Evolutionary conservation across 306 rosid genomes (phyloP), one percentile per base, ranked within the genome.

Genomic region (Castanea sativa): DNA sequence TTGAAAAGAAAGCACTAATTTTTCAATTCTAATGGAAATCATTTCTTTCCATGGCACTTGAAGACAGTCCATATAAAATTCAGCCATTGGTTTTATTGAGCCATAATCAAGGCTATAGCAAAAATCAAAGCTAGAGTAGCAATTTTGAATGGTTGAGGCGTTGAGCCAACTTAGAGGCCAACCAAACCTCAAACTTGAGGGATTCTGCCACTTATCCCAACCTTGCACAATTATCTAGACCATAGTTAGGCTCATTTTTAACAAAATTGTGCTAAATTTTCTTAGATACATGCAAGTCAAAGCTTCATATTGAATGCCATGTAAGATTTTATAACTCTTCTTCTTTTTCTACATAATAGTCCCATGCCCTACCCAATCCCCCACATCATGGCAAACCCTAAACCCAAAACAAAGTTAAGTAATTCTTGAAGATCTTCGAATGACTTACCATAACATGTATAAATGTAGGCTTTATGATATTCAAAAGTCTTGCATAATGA

Each of bases 381-480:
- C 4, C 52, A 32, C 65, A 69, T 49, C 64, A 19, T 23, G 78
- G 58, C 45, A 57, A 72, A 76, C 76, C 70, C 76, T 78, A 74
- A 57, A 59, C 64, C 67, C 18, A 18, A 15, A 30, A 71, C 68
- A 61, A 72, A 4, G 5, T 19, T 43, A 79, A 15, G 35, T 72
- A 25, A 21, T 77, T 74, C 65, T 76, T 70, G 30, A 72, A 84
- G 73, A 85, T 63, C 16, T 73, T 43, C 21, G 23, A 74, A 41
- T 51, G 69, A 83, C 88, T 86, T 86, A 95, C 99, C 97, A 95
- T 91, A 69, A 95, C 79, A 86, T 95, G 99, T 59, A 95, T 89
- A 72, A 79, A 72, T 11, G 92, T 74, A 73, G 99, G 99, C 83
- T 91, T 85, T 71, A 95, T 80, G 77, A 86, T 87, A 80, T 95